Evolutionary conservation across 768 basidiomycete genomes (phyloP).

Genomic region (Lentinula lateritia): DNA sequence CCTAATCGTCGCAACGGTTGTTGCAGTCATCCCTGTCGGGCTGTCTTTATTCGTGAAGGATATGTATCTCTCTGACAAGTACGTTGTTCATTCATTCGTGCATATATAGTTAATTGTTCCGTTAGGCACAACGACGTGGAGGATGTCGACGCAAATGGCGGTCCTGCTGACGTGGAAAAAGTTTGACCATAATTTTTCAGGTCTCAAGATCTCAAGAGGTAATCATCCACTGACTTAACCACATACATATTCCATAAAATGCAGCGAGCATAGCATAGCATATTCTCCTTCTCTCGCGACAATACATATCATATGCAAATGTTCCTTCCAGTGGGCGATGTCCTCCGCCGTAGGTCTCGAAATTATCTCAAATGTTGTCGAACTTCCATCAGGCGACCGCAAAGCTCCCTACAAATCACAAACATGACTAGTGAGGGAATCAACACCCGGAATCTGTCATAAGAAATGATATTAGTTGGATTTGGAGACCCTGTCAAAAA

Average conservation of each 20-base stretch:
- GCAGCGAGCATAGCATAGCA: too few species aligned
- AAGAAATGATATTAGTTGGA: too few species aligned
- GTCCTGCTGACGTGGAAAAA: background rate
- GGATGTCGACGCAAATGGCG: background rate
- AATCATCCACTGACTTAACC: too few species aligned
- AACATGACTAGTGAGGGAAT: background rate
- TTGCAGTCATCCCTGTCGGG: slow-evolving; percentile 42
- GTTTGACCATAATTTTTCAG: background rate
- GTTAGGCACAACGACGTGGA: slow-evolving; percentile 6
- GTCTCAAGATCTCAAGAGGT: too few species aligned
- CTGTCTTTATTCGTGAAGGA: slow-evolving; percentile 41
- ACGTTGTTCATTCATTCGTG: slow-evolving; percentile 12
- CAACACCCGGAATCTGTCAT: background rate
- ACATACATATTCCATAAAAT: too few species aligned
- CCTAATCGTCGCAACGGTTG: slow-evolving; percentile 31
- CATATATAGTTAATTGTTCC: too few species aligned
- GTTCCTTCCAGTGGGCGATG: too few species aligned
- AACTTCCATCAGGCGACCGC: background rate
- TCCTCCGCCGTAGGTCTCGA: too few species aligned
- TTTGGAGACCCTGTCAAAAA: too few species aligned
- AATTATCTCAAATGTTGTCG: background rate
- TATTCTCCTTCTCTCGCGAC: too few species aligned
- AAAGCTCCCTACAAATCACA: background rate
- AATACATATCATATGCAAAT: too few species aligned
- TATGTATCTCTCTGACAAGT: slow-evolving; percentile 44